Conservation (phyloP, 768 basidiomycete genomes). For the Lepiota brunneoincarnata region DNA sequence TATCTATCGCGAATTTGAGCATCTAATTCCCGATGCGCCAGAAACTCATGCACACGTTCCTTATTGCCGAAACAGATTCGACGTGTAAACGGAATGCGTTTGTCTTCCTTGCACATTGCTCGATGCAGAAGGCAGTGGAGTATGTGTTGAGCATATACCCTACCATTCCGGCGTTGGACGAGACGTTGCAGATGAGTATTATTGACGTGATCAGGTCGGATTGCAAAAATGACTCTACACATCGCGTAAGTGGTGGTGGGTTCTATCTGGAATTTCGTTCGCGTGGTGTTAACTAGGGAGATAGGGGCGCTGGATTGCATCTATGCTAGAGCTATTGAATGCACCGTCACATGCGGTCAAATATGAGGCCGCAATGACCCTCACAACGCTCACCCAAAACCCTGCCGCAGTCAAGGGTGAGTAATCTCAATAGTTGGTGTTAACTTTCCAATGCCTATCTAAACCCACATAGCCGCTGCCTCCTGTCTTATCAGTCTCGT, state of each 20-base stretch:
- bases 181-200: constrained; percentile 91
- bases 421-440: not conserved
- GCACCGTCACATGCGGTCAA: constrained; percentile 91
- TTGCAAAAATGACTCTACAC: constrained; percentile 79
- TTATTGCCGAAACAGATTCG: constrained; percentile 92
- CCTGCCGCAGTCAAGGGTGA: constrained; percentile 93
- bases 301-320: constrained; percentile 90
- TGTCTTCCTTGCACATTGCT: constrained; percentile 84
- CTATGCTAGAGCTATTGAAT: constrained; percentile 89
- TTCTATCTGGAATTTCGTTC: not conserved
- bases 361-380: constrained; percentile 94
- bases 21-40: constrained; percentile 94
- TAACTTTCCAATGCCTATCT: not conserved
- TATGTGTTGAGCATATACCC: constrained; percentile 88
- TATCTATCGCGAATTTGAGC: constrained; percentile 92
- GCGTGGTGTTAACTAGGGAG: constrained; percentile 9
- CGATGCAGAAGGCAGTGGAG: constrained; percentile 89
- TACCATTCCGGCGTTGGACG: constrained; percentile 77
- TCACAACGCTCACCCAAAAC: constrained; percentile 93
- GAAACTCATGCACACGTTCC: constrained; percentile 96
- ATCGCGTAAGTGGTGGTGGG: constrained; percentile 55
- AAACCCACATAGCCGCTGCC: constrained; percentile 66
- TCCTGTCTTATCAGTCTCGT: constrained; percentile 85
- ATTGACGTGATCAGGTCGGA: constrained; percentile 93
- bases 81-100: constrained; percentile 98